phyloP scores from a whole-genome alignment of 257 asterid genomes.

The Paulownia fortunei region DNA sequence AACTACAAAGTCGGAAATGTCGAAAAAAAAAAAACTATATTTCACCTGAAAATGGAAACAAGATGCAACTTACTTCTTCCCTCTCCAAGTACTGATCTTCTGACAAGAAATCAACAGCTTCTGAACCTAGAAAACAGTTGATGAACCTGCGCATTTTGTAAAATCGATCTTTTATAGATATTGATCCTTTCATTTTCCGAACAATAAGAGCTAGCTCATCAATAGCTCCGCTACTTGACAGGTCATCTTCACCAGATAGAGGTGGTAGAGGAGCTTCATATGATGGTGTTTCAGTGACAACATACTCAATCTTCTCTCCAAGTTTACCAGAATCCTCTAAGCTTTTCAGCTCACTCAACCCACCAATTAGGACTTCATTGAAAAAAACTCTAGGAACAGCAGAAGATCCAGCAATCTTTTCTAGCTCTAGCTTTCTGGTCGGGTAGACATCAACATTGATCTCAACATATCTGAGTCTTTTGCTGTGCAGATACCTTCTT shows the following conservation, averaged over 20 bases:
- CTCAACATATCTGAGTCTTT: slow-evolving; percentile 79
- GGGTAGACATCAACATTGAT: slow-evolving; percentile 81
- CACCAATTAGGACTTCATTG: slow-evolving; percentile 82
- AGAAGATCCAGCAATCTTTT: slow-evolving; percentile 73
- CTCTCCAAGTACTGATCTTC: slow-evolving; percentile 92
- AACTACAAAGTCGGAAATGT: neutral
- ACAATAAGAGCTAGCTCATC: slow-evolving; percentile 89
- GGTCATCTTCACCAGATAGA: slow-evolving; percentile 93
- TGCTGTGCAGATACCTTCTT: slow-evolving; percentile 59
- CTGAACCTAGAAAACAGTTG: slow-evolving; percentile 78
- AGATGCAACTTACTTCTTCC: slow-evolving; percentile 66
- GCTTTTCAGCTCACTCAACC: slow-evolving; percentile 61
- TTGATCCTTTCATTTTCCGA: slow-evolving; percentile 70
- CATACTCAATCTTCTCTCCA: slow-evolving; percentile 79
- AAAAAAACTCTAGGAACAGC: slow-evolving; percentile 79
- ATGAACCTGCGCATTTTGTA: slow-evolving; percentile 75
- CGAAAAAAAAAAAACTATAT: neutral
- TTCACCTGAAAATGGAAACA: slow-evolving; percentile 18
- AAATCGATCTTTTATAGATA: slow-evolving; percentile 73
- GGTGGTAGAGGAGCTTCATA: slow-evolving; percentile 92
- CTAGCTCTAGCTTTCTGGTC: slow-evolving; percentile 73
- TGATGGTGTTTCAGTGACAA: slow-evolving; percentile 70
- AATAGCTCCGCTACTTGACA: slow-evolving; percentile 69
- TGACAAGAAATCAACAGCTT: slow-evolving; percentile 87
- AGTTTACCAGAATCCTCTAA: slow-evolving; percentile 82